phyloP scores from a whole-genome alignment of 1,284 basidiomycete genomes.

The Microstroma glucosiphilum region DNA sequence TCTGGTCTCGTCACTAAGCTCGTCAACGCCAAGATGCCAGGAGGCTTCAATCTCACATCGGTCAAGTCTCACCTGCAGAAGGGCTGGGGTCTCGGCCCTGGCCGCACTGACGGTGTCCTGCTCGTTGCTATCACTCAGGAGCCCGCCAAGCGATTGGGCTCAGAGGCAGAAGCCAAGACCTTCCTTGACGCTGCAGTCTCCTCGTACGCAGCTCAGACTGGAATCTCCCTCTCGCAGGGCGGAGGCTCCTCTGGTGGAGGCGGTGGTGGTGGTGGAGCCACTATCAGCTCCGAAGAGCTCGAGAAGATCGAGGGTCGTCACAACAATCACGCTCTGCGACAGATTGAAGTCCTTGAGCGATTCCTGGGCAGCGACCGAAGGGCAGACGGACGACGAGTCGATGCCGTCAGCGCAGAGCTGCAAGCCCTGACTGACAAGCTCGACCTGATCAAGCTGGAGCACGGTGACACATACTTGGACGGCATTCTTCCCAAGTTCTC shows the following conservation, averaged over 20 bases:
- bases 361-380: slow-evolving; percentile 90
- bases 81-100: slow-evolving; percentile 75
- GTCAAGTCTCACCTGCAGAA: slow-evolving; percentile 62
- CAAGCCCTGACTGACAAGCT: slow-evolving; percentile 73
- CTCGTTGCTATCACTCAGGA: slow-evolving; percentile 85
- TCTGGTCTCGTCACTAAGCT: slow-evolving; percentile 83
- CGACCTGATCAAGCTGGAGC: slow-evolving; percentile 79
- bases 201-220: slow-evolving; percentile 76
- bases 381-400: slow-evolving; percentile 79
- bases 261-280: slow-evolving; percentile 54
- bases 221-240: slow-evolving; percentile 64
- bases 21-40: slow-evolving; percentile 93
- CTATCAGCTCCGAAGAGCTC: slow-evolving; percentile 97
- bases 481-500: slow-evolving; percentile 92
- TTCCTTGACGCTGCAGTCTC: slow-evolving; percentile 85
- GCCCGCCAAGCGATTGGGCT: slow-evolving; percentile 84
- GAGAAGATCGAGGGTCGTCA: slow-evolving; percentile 91
- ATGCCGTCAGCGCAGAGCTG: slow-evolving; percentile 71
- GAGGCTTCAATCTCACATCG: slow-evolving; percentile 93
- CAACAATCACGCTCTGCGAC: slow-evolving; percentile 81
- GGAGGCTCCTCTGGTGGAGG: slow-evolving; percentile 62
- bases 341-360: slow-evolving; percentile 91
- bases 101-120: slow-evolving; percentile 82
- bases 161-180: slow-evolving; percentile 83
- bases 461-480: slow-evolving; percentile 85